Evolutionary conservation across 2,329 filamentous ascomycete species (phyloP).

Genomic region (Stachybotrys chartarum): DNA sequence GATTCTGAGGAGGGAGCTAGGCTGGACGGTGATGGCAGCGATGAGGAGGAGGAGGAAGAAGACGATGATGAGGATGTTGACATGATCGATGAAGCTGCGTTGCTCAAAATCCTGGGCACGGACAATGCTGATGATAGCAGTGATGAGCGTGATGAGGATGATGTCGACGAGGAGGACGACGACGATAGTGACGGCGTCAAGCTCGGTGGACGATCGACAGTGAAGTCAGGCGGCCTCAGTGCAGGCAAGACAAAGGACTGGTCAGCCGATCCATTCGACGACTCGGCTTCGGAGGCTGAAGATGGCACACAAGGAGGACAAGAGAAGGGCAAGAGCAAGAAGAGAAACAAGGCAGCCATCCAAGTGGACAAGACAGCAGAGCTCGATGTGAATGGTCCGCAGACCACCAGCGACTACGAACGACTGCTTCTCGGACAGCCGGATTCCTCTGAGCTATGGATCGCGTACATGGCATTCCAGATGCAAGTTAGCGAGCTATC

Average conservation of each 20-base stretch:
- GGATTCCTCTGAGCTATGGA: slow-evolving; percentile 90
- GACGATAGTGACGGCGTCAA: slow-evolving; percentile 29
- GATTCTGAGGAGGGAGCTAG: slow-evolving; percentile 39
- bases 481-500: slow-evolving; percentile 83
- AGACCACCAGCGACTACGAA: slow-evolving; percentile 88
- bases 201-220: neutral
- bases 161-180: slow-evolving; percentile 22
- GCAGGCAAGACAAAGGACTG: slow-evolving; percentile 80
- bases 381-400: slow-evolving; percentile 79
- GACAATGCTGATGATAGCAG: slow-evolving; percentile 37
- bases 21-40: slow-evolving; percentile 36
- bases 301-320: slow-evolving; percentile 20
- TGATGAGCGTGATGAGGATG: slow-evolving; percentile 31
- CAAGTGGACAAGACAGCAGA: slow-evolving; percentile 88
- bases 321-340: slow-evolving; percentile 50
- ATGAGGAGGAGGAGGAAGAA: slow-evolving; percentile 41
- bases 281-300: slow-evolving; percentile 45
- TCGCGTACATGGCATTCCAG: slow-evolving; percentile 98
- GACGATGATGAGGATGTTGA: slow-evolving; percentile 42
- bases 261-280: slow-evolving; percentile 64
- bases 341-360: slow-evolving; percentile 67
- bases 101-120: slow-evolving; percentile 36
- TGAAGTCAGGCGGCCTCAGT: slow-evolving; percentile 23
- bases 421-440: slow-evolving; percentile 85
- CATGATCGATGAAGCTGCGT: slow-evolving; percentile 36